Base-by-base conservation (phyloP, 352 stramenopile species). In the Achlya hypogyna region DNA sequence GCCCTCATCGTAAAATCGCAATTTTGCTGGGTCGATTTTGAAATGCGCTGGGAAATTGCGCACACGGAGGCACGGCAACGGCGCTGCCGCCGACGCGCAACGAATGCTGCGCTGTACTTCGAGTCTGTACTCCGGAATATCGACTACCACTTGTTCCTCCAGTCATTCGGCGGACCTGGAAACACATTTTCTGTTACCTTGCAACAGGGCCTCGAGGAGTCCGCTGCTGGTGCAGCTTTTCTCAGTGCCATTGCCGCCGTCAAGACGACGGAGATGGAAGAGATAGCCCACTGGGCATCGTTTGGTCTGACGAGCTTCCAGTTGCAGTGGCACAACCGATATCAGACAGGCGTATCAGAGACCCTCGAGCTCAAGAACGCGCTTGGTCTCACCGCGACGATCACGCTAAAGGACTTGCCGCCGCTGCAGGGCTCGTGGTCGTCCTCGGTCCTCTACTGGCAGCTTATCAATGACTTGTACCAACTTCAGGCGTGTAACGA, bases 21-120 rank as follows among this genome's bases (percentile, higher is more conserved):
- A 42, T 65, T 43, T 32, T 65, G 58, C 58, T 65, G n/a, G 10
- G 58, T 65, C 18, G 58, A 65, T 22, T 65, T 65, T 28, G 25
- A 53, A 1, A 4, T 34, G 28, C 22, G 3, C 14, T 52, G 31
- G 31, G 42, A 65, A 12, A 27, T 65, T 32, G 58, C 58, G 4
- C 38, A 53, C 45, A 65, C 58, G 4, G 45, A 10, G 16, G 45
- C 40, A 5, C 32, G 58, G 4, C 58, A 65, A 32, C 31, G 22
- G 12, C 58, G 58, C 1, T 65, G 58, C 28, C 6, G 12, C 3
- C 18, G 12, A 4, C 29, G 29, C 23, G 35, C 58, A 32, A 16
- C 40, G 10, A 65, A 65, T n/a, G 58, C 34, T 6, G 58, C 58
- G 12, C 10, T 65, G 16, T 65, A 43, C 35, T 38, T 65, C 27